phyloP scores from a whole-genome alignment of 1,284 basidiomycete species.

The Bjerkandera adusta region DNA sequence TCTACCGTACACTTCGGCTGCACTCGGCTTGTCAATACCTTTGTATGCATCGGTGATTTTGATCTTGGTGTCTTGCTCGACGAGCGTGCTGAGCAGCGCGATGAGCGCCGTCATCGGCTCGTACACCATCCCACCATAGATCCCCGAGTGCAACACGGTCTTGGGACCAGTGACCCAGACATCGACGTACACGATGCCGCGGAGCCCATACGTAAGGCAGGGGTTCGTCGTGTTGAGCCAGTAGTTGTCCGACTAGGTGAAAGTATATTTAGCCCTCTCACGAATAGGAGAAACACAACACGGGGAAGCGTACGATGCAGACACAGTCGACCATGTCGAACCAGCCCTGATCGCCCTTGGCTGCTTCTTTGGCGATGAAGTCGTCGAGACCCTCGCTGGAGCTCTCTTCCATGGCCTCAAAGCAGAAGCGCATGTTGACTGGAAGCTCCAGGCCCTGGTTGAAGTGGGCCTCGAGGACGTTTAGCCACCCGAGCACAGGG shows the following conservation, averaged over 20 bases:
- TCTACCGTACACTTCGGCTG: constrained; percentile 67
- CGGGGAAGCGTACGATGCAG: constrained; percentile 76
- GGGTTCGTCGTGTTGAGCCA: constrained; percentile 83
- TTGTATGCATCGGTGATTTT: constrained; percentile 91
- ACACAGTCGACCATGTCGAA: constrained; percentile 93
- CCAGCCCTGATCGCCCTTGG: constrained; percentile 65
- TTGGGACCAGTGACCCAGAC: constrained; percentile 83
- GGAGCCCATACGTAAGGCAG: constrained; percentile 75
- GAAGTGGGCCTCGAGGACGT: constrained; percentile 88
- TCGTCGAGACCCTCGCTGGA: constrained; percentile 94
- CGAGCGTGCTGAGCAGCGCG: constrained; percentile 82
- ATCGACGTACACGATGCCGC: constrained; percentile 91
- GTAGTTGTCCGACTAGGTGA: constrained; percentile 76
- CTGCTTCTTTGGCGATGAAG: constrained; percentile 80
- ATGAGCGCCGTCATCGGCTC: constrained; percentile 88
- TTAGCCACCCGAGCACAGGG: constrained; percentile 91
- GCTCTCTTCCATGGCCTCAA: constrained; percentile 99
- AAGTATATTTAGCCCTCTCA: not conserved
- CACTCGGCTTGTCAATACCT: constrained; percentile 76
- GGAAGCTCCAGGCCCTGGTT: constrained; percentile 77
- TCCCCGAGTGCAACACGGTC: constrained; percentile 91
- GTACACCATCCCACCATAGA: constrained; percentile 86
- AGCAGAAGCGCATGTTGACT: constrained; percentile 93
- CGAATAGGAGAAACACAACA: not conserved
- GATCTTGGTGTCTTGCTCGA: constrained; percentile 81